A percentile compares a stretch with the other conserved stretches of the same genome.
These are phyloP conservation scores for Candida tibetensis DNA, from an alignment of 805 yeast species.

Conservation along the genomic window DNA sequence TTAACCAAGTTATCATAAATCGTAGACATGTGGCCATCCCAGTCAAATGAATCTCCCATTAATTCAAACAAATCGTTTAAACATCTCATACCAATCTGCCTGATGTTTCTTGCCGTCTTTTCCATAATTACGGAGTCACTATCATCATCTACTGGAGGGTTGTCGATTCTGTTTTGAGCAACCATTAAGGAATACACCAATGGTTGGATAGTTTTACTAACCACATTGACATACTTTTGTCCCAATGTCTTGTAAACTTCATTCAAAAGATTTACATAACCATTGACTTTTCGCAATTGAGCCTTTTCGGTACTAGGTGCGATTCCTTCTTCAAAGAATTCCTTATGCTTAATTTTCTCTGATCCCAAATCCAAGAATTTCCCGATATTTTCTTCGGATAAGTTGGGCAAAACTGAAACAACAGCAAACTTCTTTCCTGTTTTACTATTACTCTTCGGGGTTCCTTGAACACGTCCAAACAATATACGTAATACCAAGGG, in stretches of 20 bases:
- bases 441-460: slow-evolving; percentile 66
- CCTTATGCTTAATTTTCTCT: slow-evolving; percentile 45
- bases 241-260: slow-evolving; percentile 63
- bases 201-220: slow-evolving; percentile 54
- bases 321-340: slow-evolving; percentile 24
- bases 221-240: slow-evolving; percentile 45
- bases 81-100: slow-evolving; percentile 68
- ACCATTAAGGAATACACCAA: slow-evolving; percentile 52
- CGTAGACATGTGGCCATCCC: slow-evolving; percentile 50
- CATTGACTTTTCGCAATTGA: slow-evolving; percentile 51
- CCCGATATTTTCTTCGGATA: slow-evolving; percentile 49
- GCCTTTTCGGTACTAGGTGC: slow-evolving; percentile 19
- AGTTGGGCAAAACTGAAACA: slow-evolving; percentile 57
- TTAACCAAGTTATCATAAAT: slow-evolving; percentile 54
- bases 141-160: slow-evolving; percentile 9
- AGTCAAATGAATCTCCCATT: slow-evolving; percentile 50
- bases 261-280: slow-evolving; percentile 59
- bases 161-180: slow-evolving; percentile 45
- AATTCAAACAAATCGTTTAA: slow-evolving; percentile 54
- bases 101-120: slow-evolving; percentile 54
- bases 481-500: slow-evolving; percentile 74
- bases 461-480: slow-evolving; percentile 80
- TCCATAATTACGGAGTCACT: slow-evolving; percentile 18
- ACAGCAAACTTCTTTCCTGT: slow-evolving; percentile 72
- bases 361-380: slow-evolving; percentile 64